Evolutionary conservation across 2,329 filamentous ascomycete genomes (phyloP), one percentile per base, ranked within the genome.

Genomic region (Microdochium nivale): DNA sequence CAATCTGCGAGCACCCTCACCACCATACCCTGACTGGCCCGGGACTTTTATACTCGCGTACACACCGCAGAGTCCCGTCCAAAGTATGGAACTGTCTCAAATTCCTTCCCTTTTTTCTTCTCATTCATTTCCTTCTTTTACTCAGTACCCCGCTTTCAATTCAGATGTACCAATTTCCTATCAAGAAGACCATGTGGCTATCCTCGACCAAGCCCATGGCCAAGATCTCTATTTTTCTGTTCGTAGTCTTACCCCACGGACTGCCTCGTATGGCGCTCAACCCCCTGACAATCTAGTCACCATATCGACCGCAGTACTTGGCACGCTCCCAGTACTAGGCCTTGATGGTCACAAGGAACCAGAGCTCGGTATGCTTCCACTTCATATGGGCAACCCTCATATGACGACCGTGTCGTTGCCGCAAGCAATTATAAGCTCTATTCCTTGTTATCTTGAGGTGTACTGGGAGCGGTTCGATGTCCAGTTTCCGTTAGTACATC

Each of bases 391-490:
- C 21, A 44, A 44, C 40, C 21, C 10, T 19, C 40, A 44, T 19
- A 21, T 44, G 19, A 44, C 40, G 19, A 19, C 40, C 19, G 23
- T 44, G 40, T 13, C 21, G 19, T 44, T 74, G 55, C 61, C 65
- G 53, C 54, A 63, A 52, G 57, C 66, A 48, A 64, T 69, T 46
- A 68, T 67, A 53, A 70, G 68, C 49, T 68, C 70, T 40, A 70
- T 80, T 47, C 76, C 78, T 43, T 60, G 61, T 43, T 80, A 80
- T 55, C 65, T 81, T 53, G 67, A 76, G 24, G 64, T 75, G 33
- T 81, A 80, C 63, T 81, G 78, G 78, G 68, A 73, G 49, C 71
- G 70, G 54, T 73, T 79, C 48, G 69, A 79, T 56, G 66, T 67
- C 23, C 56, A 68, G 51, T 74, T 73, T 56, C 77, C 78, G n/a